Conservation (phyloP, 208 protist genomes). For the Porcisia deanei region DNA sequence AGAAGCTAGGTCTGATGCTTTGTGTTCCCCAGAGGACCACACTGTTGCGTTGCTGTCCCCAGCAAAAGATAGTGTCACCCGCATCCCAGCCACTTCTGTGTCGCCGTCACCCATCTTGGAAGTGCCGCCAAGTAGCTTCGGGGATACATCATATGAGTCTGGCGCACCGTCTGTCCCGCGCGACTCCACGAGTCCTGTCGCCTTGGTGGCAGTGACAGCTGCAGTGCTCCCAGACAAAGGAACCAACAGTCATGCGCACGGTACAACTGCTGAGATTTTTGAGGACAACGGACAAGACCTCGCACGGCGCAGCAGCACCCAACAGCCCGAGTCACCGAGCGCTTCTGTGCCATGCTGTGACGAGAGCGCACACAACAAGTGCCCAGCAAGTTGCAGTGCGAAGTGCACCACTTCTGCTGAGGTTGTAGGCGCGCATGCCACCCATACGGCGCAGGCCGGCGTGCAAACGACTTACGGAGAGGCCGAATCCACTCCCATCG, state of each 20-base stretch:
- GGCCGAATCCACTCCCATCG: not conserved
- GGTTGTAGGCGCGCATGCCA: not conserved
- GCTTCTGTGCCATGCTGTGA: not conserved
- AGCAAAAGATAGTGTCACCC: no score
- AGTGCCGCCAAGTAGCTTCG: not conserved
- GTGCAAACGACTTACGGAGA: not conserved
- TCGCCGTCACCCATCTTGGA: not conserved
- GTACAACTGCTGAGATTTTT: no score
- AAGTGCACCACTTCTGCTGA: not conserved
- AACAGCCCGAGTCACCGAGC: constrained; percentile 1
- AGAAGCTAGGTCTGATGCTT: not conserved
- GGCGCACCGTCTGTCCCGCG: not conserved
- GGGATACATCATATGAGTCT: not conserved
- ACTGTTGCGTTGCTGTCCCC: not conserved
- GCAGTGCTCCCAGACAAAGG: not conserved
- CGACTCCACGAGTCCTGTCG: not conserved
- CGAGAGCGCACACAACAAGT: not conserved
- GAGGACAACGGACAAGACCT: not conserved
- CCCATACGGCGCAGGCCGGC: not conserved
- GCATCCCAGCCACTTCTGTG: not conserved
- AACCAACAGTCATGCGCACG: not conserved
- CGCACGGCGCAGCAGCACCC: constrained; percentile 6
- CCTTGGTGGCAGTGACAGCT: no score
- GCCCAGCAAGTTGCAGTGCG: not conserved
- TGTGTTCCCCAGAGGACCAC: not conserved